phyloP scores from a whole-genome alignment of 2,329 filamentous ascomycete species.

The Xylariaceae sp. region DNA sequence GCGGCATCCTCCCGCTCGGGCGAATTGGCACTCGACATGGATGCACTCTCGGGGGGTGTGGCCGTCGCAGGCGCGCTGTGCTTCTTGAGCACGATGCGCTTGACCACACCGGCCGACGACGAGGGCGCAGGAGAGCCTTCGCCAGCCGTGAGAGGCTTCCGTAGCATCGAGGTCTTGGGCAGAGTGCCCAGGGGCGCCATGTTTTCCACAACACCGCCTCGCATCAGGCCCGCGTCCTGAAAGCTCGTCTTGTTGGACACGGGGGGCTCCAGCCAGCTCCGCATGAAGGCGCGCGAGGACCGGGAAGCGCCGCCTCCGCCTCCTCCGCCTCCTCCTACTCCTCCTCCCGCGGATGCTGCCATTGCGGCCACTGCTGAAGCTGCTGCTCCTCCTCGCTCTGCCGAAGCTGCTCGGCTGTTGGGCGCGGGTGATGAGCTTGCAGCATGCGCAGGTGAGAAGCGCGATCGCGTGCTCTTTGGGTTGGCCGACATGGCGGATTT shows the following conservation, averaged over 20 bases:
- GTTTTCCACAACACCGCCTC: constrained; percentile 69
- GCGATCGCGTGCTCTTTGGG: constrained; percentile 35
- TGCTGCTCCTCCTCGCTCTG: constrained; percentile 5
- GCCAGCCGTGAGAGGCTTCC: constrained; percentile 33
- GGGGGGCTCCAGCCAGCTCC: constrained; percentile 51
- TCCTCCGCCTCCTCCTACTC: background rate
- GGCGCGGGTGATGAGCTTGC: constrained; percentile 23
- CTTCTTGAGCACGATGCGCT: constrained; percentile 25
- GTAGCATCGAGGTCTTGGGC: constrained; percentile 56
- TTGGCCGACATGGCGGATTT: constrained; percentile 16
- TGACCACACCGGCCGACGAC: constrained; percentile 13
- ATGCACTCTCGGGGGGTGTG: constrained; percentile 16
- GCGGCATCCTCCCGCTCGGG: constrained; percentile 2
- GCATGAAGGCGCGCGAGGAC: constrained; percentile 42
- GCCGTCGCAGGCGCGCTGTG: constrained; percentile 23
- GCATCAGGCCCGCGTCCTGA: constrained; percentile 66
- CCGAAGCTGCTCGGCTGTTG: too few species aligned
- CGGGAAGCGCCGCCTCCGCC: constrained; percentile 20
- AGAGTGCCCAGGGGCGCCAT: constrained; percentile 76
- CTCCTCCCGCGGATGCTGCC: too few species aligned
- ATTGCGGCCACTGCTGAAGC: background rate
- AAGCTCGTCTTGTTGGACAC: constrained; percentile 62
- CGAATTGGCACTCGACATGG: constrained; percentile 13
- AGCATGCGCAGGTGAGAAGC: constrained; percentile 40
- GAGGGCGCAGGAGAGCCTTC: constrained; percentile 24